Conservation (phyloP, 2,329 filamentous ascomycete genomes). For the Ceratocystis cubensis region DNA sequence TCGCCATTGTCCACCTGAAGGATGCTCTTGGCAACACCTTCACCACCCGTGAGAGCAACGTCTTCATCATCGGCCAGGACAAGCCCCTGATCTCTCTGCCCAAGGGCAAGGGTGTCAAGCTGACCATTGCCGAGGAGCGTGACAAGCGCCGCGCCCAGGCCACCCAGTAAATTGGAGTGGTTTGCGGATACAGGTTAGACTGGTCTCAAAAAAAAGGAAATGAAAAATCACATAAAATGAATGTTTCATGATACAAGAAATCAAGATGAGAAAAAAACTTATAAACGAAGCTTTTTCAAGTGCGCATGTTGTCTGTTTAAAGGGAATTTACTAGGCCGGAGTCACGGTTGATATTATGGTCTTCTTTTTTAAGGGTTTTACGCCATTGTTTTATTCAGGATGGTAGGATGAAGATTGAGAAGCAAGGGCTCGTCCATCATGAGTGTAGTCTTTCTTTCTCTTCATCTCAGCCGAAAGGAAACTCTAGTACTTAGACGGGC, state of each 20-base stretch:
- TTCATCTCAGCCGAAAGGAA: too few relatives aligned
- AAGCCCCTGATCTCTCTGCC: conserved; percentile 99
- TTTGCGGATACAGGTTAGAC: conserved; percentile 2
- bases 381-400: too few relatives aligned
- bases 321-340: too few relatives aligned
- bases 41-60: conserved; percentile 97
- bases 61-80: conserved; percentile 96
- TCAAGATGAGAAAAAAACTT: conserved; percentile 16
- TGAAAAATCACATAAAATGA: conserved; percentile 14
- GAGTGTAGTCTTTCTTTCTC: too few relatives aligned
- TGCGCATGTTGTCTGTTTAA: neutral
- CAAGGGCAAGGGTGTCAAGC: conserved; percentile 99
- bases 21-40: conserved; percentile 99
- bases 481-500: too few relatives aligned
- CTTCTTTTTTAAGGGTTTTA: too few relatives aligned
- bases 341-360: too few relatives aligned
- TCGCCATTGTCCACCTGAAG: conserved; percentile 99
- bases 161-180: conserved; percentile 35
- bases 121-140: conserved; percentile 97
- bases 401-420: too few relatives aligned
- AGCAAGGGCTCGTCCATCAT: too few relatives aligned
- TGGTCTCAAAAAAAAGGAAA: conserved; percentile 17
- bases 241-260: conserved; percentile 4
- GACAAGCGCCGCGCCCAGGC: conserved; percentile 75
- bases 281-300: conserved; percentile 14